A percentile compares a stretch with the other conserved stretches of the same genome.
Evolutionary conservation across 1,284 basidiomycete species (phyloP).

Genomic region (Ganoderma resinaceum): DNA sequence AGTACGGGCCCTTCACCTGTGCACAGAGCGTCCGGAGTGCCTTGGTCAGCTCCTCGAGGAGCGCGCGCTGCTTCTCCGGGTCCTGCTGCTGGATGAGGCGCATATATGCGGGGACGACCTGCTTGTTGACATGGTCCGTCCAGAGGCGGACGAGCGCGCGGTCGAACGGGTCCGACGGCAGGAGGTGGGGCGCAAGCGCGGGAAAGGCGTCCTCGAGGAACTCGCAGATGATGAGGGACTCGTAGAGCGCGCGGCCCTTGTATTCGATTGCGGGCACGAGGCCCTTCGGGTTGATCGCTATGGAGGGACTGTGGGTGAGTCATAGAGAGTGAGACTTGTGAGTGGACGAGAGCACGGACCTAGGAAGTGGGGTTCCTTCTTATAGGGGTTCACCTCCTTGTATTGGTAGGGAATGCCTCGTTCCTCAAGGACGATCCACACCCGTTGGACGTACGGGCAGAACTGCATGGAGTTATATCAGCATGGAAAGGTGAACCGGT

Average conservation of each 20-base stretch:
- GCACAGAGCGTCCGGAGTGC: conserved; percentile 52
- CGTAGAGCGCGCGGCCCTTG: conserved; percentile 63
- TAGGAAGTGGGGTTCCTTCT: conserved; percentile 69
- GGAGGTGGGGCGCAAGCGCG: conserved; percentile 47
- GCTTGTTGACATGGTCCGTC: conserved; percentile 48
- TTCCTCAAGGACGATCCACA: conserved; percentile 75
- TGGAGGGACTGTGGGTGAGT: neutral
- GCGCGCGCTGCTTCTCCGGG: conserved; percentile 44
- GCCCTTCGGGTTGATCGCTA: conserved; percentile 71
- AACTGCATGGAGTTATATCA: conserved; percentile 47
- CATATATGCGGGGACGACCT: conserved; percentile 58
- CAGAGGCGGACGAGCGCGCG: conserved; percentile 55
- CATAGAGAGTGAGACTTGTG: too few relatives aligned
- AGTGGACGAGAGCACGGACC: conserved; percentile 38
- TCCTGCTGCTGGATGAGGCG: conserved; percentile 61
- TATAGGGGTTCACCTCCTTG: conserved; percentile 74
- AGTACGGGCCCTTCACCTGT: conserved; percentile 64
- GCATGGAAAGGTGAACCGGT: too few relatives aligned
- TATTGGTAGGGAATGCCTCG: conserved; percentile 69
- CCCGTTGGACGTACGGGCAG: conserved; percentile 74
- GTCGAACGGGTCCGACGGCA: conserved; percentile 56
- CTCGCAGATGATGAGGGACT: conserved; percentile 64
- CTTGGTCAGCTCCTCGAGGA: neutral
- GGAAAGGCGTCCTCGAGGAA: conserved; percentile 69
- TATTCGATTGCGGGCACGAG: conserved; percentile 70